Evolutionary conservation across 129 eudicot genomes (phyloP).

Genomic region (Flaveria bidentis): DNA sequence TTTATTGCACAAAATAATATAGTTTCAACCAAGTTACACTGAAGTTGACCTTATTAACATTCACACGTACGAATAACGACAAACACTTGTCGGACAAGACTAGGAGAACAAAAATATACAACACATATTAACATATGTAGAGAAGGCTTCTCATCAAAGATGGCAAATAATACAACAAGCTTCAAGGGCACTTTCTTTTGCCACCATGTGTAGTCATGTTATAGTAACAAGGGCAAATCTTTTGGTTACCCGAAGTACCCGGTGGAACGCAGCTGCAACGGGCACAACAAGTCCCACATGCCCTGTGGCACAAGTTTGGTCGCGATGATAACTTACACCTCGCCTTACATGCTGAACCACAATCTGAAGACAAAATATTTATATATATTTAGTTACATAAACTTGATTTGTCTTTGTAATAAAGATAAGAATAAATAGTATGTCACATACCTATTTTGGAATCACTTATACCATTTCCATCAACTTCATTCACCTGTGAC

Average conservation of each 20-base stretch:
- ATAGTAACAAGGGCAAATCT: constrained; percentile 65
- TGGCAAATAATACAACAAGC: constrained; percentile 2
- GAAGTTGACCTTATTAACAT: constrained; percentile 32
- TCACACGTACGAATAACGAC: constrained; percentile 13
- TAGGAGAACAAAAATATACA: constrained; percentile 5
- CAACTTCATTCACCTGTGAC: constrained; percentile 30
- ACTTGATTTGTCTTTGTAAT: neutral
- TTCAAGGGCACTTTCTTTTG: constrained; percentile 43
- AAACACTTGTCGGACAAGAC: constrained; percentile 12
- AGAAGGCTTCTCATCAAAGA: neutral
- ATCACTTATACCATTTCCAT: constrained; percentile 5
- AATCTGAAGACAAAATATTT: constrained; percentile 34
- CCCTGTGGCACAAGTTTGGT: constrained; percentile 63
- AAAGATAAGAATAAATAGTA: neutral
- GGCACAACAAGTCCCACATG: constrained; percentile 72
- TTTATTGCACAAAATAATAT: constrained; percentile 31
- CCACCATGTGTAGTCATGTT: constrained; percentile 62
- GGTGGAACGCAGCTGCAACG: constrained; percentile 81
- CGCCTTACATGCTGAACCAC: constrained; percentile 49
- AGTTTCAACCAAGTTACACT: constrained; percentile 21
- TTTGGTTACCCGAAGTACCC: constrained; percentile 67
- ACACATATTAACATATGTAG: constrained; percentile 1
- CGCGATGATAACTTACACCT: constrained; percentile 60
- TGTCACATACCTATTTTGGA: constrained; percentile 30
- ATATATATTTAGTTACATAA: neutral